phyloP scores from a whole-genome alignment of 495 filamentous ascomycete genomes.

The Aspergillus leporis region DNA sequence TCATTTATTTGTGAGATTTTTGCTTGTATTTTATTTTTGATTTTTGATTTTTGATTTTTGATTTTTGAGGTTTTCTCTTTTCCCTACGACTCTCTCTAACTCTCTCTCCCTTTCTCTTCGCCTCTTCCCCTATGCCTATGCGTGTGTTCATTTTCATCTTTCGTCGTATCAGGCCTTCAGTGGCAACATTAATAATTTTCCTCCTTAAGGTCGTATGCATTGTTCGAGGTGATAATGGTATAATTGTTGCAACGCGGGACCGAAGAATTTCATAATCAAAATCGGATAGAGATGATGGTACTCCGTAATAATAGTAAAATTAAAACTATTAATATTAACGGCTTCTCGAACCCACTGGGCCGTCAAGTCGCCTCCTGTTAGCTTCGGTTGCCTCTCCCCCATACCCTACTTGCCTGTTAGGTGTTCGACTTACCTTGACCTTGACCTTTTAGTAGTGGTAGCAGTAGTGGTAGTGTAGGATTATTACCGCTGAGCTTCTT shows the following conservation, averaged over 20 bases:
- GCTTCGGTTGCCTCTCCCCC: slow-evolving; percentile 3
- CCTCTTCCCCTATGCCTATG: not conserved
- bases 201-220: not conserved
- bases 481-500: slow-evolving; percentile 24
- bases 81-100: not conserved
- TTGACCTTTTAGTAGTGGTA: not conserved
- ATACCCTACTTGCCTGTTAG: slow-evolving; percentile 6
- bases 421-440: not conserved
- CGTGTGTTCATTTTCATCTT: not conserved
- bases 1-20: not conserved
- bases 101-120: slow-evolving; percentile 1
- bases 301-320: slow-evolving; percentile 11
- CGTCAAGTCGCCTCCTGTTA: slow-evolving; percentile 23
- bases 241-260: not conserved
- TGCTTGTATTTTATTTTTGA: not conserved
- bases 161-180: slow-evolving; percentile 1
- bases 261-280: slow-evolving; percentile 11
- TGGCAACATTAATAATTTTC: slow-evolving; percentile 1
- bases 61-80: not conserved
- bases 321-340: slow-evolving; percentile 16
- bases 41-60: slow-evolving; percentile 7
- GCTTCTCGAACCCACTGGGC: slow-evolving; percentile 23
- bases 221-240: slow-evolving; percentile 3
- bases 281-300: slow-evolving; percentile 6
- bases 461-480: not conserved